Base-by-base conservation (phyloP, 2,329 filamentous ascomycete genomes). In the Fusarium pseudonygamai region DNA sequence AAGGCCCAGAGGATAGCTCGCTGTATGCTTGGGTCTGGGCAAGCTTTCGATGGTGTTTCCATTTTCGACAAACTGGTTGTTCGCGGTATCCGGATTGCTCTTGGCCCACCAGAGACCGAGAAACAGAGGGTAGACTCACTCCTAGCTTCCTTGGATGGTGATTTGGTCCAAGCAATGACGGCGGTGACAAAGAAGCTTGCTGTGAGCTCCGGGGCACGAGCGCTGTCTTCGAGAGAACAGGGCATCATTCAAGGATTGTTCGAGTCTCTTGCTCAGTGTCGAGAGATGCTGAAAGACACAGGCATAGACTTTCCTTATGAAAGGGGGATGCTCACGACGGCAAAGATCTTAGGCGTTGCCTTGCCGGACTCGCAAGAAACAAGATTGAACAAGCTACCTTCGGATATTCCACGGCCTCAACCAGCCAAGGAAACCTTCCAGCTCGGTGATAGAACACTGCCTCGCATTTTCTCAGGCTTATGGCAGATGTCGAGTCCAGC, bases 401-500 rank as follows among this genome's bases (percentile, higher is more conserved):
- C 11, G 0, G 10, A 37, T 0, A 14, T 37, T 12, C 3, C 34
- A 11, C 36, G 9, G 6, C 57, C 57, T n/a, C 13, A 10, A 1
- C 10, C 0, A 4, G n/a, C 28, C 16, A 40, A 26, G 28, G 57
- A 60, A 16, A 60, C 57, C 2, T 60, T 60, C 7, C 36, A 53
- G 5, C 36, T 60, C 3, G 45, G 36, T 8, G n/a, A 40, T 9
- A 60, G 12, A 53, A 32, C 1, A 32, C 26, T 60, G 0, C 45
- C 57, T 32, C 45, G 57, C 5, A 52, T 60, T 5, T 60, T 60
- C n/a, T 60, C 57, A 1, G 57, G 57, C 1, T 10, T 60, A 32
- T 60, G 57, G 57, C 57, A 60, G 22, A 60, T 60, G 57, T 60
- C 57, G 7, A 60, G 57, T 53, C 57, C 57, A 5, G 57, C 57